These are phyloP conservation scores for Bifiguratus adelaidae DNA, from an alignment of 192 early-diverging fungal species.

Conservation along the genomic window DNA sequence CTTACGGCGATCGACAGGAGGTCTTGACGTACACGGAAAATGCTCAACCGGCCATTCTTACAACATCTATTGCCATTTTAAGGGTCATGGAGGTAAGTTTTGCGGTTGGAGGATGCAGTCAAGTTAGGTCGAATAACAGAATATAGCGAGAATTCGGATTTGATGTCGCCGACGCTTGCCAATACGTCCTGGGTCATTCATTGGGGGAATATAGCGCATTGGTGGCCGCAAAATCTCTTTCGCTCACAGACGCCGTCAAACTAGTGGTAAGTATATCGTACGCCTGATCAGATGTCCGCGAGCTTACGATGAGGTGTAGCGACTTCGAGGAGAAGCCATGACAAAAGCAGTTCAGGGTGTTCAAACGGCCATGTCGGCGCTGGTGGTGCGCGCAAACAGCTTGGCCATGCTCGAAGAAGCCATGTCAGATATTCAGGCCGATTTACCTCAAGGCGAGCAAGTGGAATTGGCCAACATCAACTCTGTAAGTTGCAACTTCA, in stretches of 20 bases:
- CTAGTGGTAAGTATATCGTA: slow-evolving; percentile 49
- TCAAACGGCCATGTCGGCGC: slow-evolving; percentile 79
- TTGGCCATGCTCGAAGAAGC: slow-evolving; percentile 59
- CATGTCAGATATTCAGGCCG: slow-evolving; percentile 50
- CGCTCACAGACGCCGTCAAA: slow-evolving; percentile 71
- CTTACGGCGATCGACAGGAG: too few species aligned
- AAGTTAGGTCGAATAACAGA: too few species aligned
- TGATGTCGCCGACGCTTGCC: slow-evolving; percentile 55
- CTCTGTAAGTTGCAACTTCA: slow-evolving; percentile 23
- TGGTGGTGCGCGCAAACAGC: slow-evolving; percentile 63
- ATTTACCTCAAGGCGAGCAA: slow-evolving; percentile 57
- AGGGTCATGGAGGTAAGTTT: slow-evolving; percentile 68
- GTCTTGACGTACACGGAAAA: slow-evolving; percentile 53
- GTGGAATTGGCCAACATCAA: slow-evolving; percentile 88
- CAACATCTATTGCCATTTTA: slow-evolving; percentile 79
- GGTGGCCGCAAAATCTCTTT: slow-evolving; percentile 51
- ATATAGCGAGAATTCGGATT: slow-evolving; percentile 61
- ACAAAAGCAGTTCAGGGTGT: slow-evolving; percentile 52
- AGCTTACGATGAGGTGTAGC: slow-evolving; percentile 15
- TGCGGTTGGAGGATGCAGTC: too few species aligned
- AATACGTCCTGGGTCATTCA: slow-evolving; percentile 83
- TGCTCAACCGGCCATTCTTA: slow-evolving; percentile 90
- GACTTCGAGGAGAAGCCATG: slow-evolving; percentile 83
- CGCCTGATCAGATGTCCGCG: neutral
- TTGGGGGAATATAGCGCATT: slow-evolving; percentile 87